A percentile compares a stretch with the other conserved stretches of the same genome.
Evolutionary conservation across 2,329 filamentous ascomycete genomes (phyloP).

Genomic region (Plectosphaerella cucumerina): DNA sequence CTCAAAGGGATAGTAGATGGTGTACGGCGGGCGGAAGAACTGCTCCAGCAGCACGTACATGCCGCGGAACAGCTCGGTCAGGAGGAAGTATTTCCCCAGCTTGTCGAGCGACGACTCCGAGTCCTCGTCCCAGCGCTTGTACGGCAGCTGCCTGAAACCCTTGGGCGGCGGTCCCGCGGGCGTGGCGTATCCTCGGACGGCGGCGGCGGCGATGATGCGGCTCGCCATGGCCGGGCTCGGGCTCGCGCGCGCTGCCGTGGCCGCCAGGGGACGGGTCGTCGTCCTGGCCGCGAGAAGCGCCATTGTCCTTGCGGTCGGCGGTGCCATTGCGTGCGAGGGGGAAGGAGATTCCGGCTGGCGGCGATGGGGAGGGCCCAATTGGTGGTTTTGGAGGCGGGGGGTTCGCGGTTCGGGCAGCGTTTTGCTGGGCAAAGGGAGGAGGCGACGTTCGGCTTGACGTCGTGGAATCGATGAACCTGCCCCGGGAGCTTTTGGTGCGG

Average conservation of each 20-base stretch:
- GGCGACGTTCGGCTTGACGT: background rate
- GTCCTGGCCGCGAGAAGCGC: slow-evolving; percentile 12
- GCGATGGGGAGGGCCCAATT: slow-evolving; percentile 9
- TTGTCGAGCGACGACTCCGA: slow-evolving; percentile 75
- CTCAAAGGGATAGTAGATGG: slow-evolving; percentile 98
- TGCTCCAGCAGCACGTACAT: slow-evolving; percentile 99
- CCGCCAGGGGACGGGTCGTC: slow-evolving; percentile 4
- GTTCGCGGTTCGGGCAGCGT: background rate
- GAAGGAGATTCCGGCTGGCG: too few species aligned
- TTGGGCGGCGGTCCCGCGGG: slow-evolving; percentile 74
- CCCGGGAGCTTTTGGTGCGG: slow-evolving; percentile 14
- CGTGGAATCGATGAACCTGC: slow-evolving; percentile 6
- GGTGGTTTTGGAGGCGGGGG: slow-evolving; percentile 1
- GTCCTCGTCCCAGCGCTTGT: slow-evolving; percentile 75
- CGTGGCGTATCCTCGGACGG: slow-evolving; percentile 48
- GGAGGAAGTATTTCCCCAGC: slow-evolving; percentile 88
- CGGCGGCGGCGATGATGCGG: slow-evolving; percentile 11
- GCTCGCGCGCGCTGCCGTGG: slow-evolving; percentile 9
- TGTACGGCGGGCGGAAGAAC: slow-evolving; percentile 97
- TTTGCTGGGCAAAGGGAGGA: background rate
- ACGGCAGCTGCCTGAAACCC: slow-evolving; percentile 73
- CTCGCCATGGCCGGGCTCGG: slow-evolving; percentile 6
- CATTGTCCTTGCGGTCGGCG: slow-evolving; percentile 7
- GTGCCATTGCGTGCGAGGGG: slow-evolving; percentile 4
- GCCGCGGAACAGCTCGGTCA: slow-evolving; percentile 92